A percentile compares a stretch with the other conserved stretches of the same genome.
These are phyloP conservation scores for Trichoderma hamatum DNA, from an alignment of 2,329 filamentous ascomycete genomes.

Conservation along the genomic window DNA sequence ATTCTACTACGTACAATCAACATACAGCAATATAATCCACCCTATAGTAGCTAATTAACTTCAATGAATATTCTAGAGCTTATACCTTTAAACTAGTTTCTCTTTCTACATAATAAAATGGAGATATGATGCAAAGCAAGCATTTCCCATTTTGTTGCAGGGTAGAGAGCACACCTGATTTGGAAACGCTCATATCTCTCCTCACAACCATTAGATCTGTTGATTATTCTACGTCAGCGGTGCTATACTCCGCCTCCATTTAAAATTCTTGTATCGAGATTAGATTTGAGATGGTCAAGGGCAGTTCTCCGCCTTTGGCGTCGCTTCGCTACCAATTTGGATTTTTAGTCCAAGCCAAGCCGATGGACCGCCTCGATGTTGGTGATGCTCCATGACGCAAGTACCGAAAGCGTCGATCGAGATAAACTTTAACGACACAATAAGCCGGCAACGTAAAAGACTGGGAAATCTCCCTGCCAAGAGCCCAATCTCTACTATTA, in stretches of 20 bases:
- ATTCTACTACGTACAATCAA: not conserved
- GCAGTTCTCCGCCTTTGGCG: not conserved
- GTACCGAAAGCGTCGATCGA: conserved; percentile 15
- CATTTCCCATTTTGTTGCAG: not conserved
- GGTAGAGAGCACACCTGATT: not conserved
- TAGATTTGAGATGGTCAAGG: not conserved
- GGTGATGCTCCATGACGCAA: conserved; percentile 26
- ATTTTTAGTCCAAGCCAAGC: not conserved
- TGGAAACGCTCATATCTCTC: not conserved
- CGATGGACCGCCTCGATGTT: not conserved
- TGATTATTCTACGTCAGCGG: conserved; percentile 14
- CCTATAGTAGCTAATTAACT: not conserved
- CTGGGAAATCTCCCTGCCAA: not conserved
- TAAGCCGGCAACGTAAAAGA: conserved; percentile 6
- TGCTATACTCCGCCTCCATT: not conserved
- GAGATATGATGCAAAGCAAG: not conserved
- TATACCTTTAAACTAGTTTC: too few relatives aligned
- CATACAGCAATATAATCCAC: not conserved
- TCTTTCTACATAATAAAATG: too few relatives aligned
- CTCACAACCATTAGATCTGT: not conserved
- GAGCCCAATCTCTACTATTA: not conserved
- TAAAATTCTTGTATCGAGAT: not conserved
- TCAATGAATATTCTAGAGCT: too few relatives aligned
- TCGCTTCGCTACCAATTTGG: not conserved
- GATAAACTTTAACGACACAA: conserved; percentile 9